Evolutionary conservation across 805 yeast species (phyloP).

Genomic region (Metschnikowia sp.): DNA sequence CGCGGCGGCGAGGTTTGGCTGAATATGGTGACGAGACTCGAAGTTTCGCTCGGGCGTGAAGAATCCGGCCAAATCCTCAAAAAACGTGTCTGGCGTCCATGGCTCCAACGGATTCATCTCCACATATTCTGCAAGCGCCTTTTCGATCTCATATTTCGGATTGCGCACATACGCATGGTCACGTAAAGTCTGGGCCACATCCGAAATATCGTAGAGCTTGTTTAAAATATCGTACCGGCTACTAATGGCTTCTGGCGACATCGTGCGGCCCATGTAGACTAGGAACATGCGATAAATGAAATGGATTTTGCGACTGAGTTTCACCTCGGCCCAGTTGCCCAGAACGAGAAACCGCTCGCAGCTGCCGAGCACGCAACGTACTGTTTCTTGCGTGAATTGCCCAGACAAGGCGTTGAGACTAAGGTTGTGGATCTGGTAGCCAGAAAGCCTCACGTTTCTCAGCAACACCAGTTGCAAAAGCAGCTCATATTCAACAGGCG

Average conservation of each 20-base stretch:
- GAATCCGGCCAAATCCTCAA: slow-evolving; percentile 24
- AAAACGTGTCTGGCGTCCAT: slow-evolving; percentile 14
- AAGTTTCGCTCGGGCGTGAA: slow-evolving; percentile 31
- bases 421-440: slow-evolving; percentile 17
- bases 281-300: slow-evolving; percentile 28
- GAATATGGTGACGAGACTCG: slow-evolving; percentile 22
- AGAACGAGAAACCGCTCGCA: slow-evolving; percentile 31
- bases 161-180: slow-evolving; percentile 7
- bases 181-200: slow-evolving; percentile 10
- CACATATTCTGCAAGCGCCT: slow-evolving; percentile 18
- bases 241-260: slow-evolving; percentile 13
- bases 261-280: slow-evolving; percentile 15
- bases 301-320: slow-evolving; percentile 20
- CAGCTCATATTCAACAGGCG: slow-evolving; percentile 2
- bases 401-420: too few relatives aligned
- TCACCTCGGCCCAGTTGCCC: slow-evolving; percentile 30
- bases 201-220: slow-evolving; percentile 24
- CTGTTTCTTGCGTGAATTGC: neutral
- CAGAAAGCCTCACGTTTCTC: slow-evolving; percentile 19
- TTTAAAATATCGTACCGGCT: slow-evolving; percentile 22
- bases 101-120: slow-evolving; percentile 2
- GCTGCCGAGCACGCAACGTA: slow-evolving; percentile 17
- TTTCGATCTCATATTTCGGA: slow-evolving; percentile 12
- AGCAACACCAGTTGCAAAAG: slow-evolving; percentile 2
- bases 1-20: slow-evolving; percentile 16